A percentile compares a stretch with the other conserved stretches of the same genome.
These are phyloP conservation scores for Agaricus bisporus DNA, from an alignment of 768 basidiomycete genomes.

Conservation along the genomic window DNA sequence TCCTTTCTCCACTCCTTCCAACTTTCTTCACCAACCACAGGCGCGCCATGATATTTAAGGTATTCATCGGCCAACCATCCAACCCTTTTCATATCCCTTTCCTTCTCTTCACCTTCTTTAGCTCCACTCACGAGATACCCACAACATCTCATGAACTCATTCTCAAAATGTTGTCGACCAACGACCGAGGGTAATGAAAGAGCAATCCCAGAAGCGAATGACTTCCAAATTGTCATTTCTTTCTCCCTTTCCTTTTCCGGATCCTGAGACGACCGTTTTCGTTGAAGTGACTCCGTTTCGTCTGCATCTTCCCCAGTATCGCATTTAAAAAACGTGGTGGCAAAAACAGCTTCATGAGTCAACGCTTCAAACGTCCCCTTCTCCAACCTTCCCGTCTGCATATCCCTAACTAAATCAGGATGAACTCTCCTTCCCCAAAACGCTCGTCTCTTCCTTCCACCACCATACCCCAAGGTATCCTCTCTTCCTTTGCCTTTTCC, in stretches of 20 bases:
- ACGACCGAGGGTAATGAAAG: conserved; percentile 55
- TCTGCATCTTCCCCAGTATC: neutral
- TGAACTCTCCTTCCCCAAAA: conserved; percentile 78
- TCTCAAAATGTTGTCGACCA: conserved; percentile 53
- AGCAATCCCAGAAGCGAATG: conserved; percentile 56
- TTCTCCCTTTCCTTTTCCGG: conserved; percentile 12
- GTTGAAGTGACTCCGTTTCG: neutral
- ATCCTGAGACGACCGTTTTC: neutral
- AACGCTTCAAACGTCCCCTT: conserved; percentile 76
- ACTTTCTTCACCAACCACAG: conserved; percentile 36
- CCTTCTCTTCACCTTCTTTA: conserved; percentile 30
- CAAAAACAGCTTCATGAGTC: conserved; percentile 76
- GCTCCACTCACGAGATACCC: conserved; percentile 58
- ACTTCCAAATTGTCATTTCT: conserved; percentile 42
- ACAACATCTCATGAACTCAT: conserved; percentile 65
- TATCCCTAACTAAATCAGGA: conserved; percentile 52
- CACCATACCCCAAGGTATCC: conserved; percentile 13
- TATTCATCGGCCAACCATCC: conserved; percentile 66
- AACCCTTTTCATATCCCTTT: conserved; percentile 38
- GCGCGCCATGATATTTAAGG: conserved; percentile 46
- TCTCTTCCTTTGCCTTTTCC: conserved; percentile 26
- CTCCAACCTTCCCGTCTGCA: conserved; percentile 35
- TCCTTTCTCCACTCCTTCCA: conserved; percentile 59
- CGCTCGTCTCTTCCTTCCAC: conserved; percentile 52
- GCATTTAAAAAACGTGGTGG: conserved; percentile 51